Base-by-base conservation (phyloP, 2,329 filamentous ascomycete species). In the Cladosporium sp. region DNA sequence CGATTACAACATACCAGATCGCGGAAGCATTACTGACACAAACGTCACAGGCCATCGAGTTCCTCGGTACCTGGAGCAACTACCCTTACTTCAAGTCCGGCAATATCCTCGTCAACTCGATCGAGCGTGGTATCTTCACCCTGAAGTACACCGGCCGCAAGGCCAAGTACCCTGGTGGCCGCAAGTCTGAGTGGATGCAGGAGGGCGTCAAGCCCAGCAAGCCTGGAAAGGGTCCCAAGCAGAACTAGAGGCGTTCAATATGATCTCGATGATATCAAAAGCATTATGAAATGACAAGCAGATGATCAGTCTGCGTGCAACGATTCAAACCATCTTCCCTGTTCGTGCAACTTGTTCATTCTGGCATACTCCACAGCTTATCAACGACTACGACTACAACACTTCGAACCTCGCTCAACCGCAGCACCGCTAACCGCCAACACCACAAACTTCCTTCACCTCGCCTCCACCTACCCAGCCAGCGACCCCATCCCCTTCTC, bases 81-180 rank as follows among this genome's bases (percentile, higher is more conserved):
- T 74, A 58, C 52, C 65, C 69, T 9, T 50, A 50, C 40, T 74
- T 74, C 54, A 64, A 66, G 46, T 69, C 64, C 40, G 72, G 72
- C 7, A 72, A 61, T 56, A 68, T 77, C 37, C 68, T 76, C 9
- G 63, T 77, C 52, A 78, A 78, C 61, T 76, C 74, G 2, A 77
- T 78, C 54, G 76, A 78, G 54, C 63, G 67, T 14, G 67, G 67
- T 56, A 66, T 61, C n/a, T 70, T 70, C 56, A 66, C 69, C 7
- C 68, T 79, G 9, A 79, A 77, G 68, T 50, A 50, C 48, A 50
- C 48, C 7, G 48, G 48, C 7, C 48, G 48, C 38, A 37, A 43
- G 38, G 48, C 48, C 40, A 50, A 50, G 40, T 50, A 31, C 32
- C 32, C 48, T 9, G 48, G 48, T 22, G 48, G 48, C 18, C 40